Base-by-base conservation (phyloP, 371 early-diverging fungal species). In the Mycotypha africana region DNA sequence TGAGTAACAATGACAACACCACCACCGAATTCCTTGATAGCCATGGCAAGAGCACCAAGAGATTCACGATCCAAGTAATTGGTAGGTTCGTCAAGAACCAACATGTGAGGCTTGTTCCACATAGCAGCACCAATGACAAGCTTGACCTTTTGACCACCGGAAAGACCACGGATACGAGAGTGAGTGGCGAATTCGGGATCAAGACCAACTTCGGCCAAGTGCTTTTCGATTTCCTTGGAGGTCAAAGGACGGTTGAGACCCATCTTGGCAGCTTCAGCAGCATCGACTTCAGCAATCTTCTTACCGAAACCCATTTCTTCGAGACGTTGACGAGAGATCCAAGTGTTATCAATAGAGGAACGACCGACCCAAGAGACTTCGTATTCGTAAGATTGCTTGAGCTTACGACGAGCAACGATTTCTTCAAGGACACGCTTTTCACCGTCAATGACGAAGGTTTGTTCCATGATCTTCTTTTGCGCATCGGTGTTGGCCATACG, bases 101-200 rank as follows among this genome's bases (percentile, higher is more conserved):
- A 63, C 62, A 92, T 82, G 65, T 92, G 91, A 45, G 92, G 92
- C 53, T 79, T 73, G 68, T 82, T 79, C 88, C 89, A 88, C 83
- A 86, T 83, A 42, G 86, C 84, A 50, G 88, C 89, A 50, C 84
- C 91, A 51, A 92, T 77, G 16, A 88, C 89, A 33, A 94, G 77
- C 81, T 89, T 86, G 68, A 88, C 89, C 75, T 94, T 94, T 62
- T 94, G 92, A 46, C 92, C 92, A 64, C 92, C 92, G 46, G 91
- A 89, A 10, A 94, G 79, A 72, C 86, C 89, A 70, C 79, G 77
- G 64, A 91, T 89, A 60, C 82, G 86, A 60, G 76, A 79, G 79
- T 91, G 89, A 56, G 88, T 82, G 45, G 84, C 86, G 52, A 85
- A 82, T 48, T 86, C 84, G 37, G 85, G 63, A 26, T 80, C 79